Percentiles rank a stretch among this genome's conserved stretches.
phyloP scores from a whole-genome alignment of 306 rosid species.

The Corylus americana region DNA sequence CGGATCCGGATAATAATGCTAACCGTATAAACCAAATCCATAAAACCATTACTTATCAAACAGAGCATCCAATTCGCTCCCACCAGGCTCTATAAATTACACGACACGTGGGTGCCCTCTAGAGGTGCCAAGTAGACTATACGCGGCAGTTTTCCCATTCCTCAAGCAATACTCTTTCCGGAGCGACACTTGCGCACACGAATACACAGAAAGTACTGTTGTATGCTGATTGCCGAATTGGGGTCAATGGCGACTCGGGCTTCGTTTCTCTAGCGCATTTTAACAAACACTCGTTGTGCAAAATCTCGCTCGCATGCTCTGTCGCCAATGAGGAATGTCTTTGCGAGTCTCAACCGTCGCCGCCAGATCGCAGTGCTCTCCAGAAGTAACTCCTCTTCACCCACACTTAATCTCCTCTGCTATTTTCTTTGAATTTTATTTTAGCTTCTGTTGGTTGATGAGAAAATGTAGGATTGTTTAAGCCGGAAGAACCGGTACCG shows the following conservation, averaged over 20 bases:
- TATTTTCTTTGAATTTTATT: background rate
- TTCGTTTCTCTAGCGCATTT: slow-evolving; percentile 34
- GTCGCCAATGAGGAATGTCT: slow-evolving; percentile 76
- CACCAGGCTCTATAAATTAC: background rate
- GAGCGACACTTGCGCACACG: background rate
- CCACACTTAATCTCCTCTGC: background rate
- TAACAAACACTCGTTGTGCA: slow-evolving; percentile 37
- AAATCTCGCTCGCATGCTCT: slow-evolving; percentile 22
- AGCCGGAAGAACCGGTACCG: background rate
- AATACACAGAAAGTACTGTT: background rate
- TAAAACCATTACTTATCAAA: too few species aligned
- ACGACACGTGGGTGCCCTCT: background rate
- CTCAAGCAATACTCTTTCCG: slow-evolving; percentile 8
- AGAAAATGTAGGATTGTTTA: background rate
- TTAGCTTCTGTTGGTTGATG: slow-evolving; percentile 1
- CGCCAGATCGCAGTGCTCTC: slow-evolving; percentile 38
- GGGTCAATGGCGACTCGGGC: too few species aligned
- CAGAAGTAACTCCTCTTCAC: slow-evolving; percentile 35
- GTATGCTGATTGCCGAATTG: background rate
- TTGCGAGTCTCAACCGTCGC: slow-evolving; percentile 56
- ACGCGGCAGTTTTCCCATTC: slow-evolving; percentile 54
- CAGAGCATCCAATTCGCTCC: too few species aligned
- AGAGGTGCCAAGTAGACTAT: slow-evolving; percentile 19
- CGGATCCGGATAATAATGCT: too few species aligned
- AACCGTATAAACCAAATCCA: too few species aligned